Evolutionary conservation across 2,329 filamentous ascomycete species (phyloP).

Genomic region (Helicocarpus griseus): DNA sequence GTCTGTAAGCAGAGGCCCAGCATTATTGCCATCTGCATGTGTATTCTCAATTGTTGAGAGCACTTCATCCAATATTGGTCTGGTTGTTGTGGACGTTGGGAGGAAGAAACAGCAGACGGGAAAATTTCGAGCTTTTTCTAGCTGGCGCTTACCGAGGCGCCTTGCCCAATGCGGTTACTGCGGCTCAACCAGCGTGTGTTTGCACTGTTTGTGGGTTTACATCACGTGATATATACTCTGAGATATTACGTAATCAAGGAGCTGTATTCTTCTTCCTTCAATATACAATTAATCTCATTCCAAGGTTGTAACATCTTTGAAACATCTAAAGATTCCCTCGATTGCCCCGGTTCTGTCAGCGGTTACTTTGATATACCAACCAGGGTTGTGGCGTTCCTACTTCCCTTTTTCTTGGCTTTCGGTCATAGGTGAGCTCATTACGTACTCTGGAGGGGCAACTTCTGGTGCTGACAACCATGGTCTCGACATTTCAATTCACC

Average conservation of each 20-base stretch:
- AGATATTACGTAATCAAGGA: too few species aligned
- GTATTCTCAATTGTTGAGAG: not conserved
- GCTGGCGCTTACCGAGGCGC: conserved; percentile 20
- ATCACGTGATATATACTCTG: not conserved
- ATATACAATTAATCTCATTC: too few species aligned
- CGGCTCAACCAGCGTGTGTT: conserved; percentile 12
- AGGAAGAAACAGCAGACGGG: conserved; percentile 13
- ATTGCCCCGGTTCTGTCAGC: not conserved
- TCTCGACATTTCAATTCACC: too few species aligned
- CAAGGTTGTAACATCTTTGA: too few species aligned
- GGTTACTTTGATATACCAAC: not conserved
- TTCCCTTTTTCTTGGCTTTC: not conserved
- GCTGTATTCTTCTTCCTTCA: too few species aligned
- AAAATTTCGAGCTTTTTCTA: conserved; percentile 25
- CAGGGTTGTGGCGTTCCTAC: not conserved
- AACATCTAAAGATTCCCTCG: not conserved
- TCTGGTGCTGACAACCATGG: too few species aligned
- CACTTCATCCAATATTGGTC: conserved; percentile 14
- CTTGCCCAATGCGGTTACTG: conserved; percentile 10
- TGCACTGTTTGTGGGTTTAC: conserved; percentile 6
- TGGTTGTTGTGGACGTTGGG: conserved; percentile 13
- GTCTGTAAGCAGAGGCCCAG: not conserved
- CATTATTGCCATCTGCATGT: not conserved
- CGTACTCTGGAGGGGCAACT: not conserved
- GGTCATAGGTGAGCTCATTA: not conserved